Base-by-base conservation (phyloP, 169 alveolate genomes). In the Eimeria tenella region DNA sequence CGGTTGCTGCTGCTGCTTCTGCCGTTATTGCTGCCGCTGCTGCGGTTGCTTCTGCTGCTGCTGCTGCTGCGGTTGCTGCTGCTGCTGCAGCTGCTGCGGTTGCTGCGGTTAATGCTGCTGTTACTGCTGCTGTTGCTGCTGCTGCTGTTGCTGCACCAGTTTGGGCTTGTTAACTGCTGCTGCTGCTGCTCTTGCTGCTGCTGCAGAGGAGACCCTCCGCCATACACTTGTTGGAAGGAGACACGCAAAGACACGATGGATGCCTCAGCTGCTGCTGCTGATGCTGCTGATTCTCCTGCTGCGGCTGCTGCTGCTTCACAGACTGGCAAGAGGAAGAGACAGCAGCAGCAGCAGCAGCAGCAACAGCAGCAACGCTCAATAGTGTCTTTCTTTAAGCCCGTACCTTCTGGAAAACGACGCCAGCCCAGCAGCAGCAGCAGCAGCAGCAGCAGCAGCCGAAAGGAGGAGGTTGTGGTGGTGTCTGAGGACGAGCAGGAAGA, bases 131-230 rank as follows among this genome's bases (percentile, higher is more conserved):
- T 31, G 42, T 2, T 31, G 42, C 42, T 31, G 42, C 2, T 31
- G 42, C 42, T 31, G 42, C 42, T 31, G 42, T 2, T 31, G 68
- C 68, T 58, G 68, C 68, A 58, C 21, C 68, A 58, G 68, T 31
- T 31, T 31, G 42, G 42, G 68, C 11, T 58, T 10, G 68, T 3
- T 13, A 58, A 58, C 68, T 58, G 21, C 68, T 17, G 68, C 68
- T 13, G 68, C 68, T 13, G 68, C 68, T 58, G 19, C 19, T 58
- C 68, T 17, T 10, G 2, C 1, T 58, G 68, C 68, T 58, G 68
- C 68, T 58, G 68, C 68, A 58, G 68, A 58, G 68, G 68, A 58
- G 68, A 58, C 19, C 68, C 68, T 17, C 68, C 68, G 19, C 68
- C 68, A 58, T 58, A 58, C 68, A 58, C 68, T 17, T 58, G 68